Conservation (phyloP, 192 early-diverging fungal genomes). For the Backusella tuberculispora region DNA sequence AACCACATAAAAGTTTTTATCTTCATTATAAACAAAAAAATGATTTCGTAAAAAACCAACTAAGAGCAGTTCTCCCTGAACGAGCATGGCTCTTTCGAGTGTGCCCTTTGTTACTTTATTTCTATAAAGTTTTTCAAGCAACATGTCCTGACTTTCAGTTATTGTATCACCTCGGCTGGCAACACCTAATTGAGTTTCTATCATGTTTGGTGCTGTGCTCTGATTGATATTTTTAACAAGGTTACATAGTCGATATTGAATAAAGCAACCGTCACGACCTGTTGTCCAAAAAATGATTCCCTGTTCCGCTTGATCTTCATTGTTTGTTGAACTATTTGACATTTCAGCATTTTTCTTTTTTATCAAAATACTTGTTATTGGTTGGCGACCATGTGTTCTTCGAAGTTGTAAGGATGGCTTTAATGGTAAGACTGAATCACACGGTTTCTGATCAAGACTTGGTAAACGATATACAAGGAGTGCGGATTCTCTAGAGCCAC, state of each 20-base stretch:
- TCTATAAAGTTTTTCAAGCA: constrained; percentile 56
- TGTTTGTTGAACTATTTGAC: neutral
- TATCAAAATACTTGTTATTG: constrained; percentile 49
- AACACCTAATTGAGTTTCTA: constrained; percentile 3
- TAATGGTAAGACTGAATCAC: neutral
- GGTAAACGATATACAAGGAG: constrained; percentile 43
- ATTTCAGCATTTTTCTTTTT: neutral
- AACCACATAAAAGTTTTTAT: constrained; percentile 64
- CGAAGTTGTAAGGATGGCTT: constrained; percentile 41
- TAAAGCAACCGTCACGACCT: constrained; percentile 70
- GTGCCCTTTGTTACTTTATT: constrained; percentile 79
- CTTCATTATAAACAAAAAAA: constrained; percentile 73
- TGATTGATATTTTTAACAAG: neutral
- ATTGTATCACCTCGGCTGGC: constrained; percentile 16
- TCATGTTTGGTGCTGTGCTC: neutral
- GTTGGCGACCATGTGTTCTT: constrained; percentile 53
- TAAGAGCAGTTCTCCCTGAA: constrained; percentile 57
- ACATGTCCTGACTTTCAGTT: constrained; percentile 23
- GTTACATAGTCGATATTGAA: constrained; percentile 47
- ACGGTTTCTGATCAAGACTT: neutral
- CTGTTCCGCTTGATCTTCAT: constrained; percentile 19
- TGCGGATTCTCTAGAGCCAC: constrained; percentile 49
- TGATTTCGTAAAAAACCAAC: constrained; percentile 76
- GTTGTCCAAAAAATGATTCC: constrained; percentile 58
- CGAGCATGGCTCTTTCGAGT: constrained; percentile 62